Percentiles rank a stretch among this genome's conserved stretches.
Evolutionary conservation across 257 asterid species (phyloP).

Genomic region (Penstemon eatonii): DNA sequence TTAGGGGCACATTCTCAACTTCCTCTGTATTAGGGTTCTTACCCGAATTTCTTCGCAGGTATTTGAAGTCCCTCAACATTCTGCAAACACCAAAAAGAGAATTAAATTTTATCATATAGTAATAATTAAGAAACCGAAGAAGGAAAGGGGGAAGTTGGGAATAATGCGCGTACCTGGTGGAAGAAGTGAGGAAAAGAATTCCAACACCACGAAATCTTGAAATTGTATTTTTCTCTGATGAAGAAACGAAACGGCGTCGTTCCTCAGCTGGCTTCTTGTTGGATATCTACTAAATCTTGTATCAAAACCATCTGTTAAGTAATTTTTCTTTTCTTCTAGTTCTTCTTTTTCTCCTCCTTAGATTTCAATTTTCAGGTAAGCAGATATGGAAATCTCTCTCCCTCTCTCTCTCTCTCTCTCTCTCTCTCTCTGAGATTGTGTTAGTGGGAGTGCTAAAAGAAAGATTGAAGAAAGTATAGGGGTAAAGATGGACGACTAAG

Average conservation of each 20-base stretch:
- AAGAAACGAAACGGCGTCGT: conserved; percentile 7
- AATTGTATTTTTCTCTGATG: conserved; percentile 37
- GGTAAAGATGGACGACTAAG: conserved; percentile 36
- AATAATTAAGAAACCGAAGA: conserved; percentile 15
- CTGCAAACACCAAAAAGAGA: conserved; percentile 29
- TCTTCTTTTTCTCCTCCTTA: not conserved
- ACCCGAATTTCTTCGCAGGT: conserved; percentile 70
- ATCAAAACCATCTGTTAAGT: conserved; percentile 10
- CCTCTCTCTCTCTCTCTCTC: conserved; percentile 14
- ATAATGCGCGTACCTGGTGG: conserved; percentile 52
- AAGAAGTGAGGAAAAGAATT: conserved; percentile 56
- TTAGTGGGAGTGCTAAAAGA: conserved; percentile 8
- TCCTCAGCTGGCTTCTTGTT: not conserved
- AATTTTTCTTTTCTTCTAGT: not conserved
- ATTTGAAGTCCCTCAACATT: conserved; percentile 88
- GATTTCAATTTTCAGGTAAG: not conserved
- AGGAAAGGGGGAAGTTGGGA: not conserved
- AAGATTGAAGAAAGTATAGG: conserved; percentile 19
- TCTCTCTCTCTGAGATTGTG: conserved; percentile 17
- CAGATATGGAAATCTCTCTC: not conserved
- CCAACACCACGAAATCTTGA: conserved; percentile 55
- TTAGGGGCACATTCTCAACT: conserved; percentile 76
- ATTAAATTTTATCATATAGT: not conserved
- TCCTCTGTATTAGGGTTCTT: conserved; percentile 66
- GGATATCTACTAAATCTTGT: conserved; percentile 23